phyloP scores from a whole-genome alignment of 345 rosid species.

The Rhodamnia rubescens region DNA sequence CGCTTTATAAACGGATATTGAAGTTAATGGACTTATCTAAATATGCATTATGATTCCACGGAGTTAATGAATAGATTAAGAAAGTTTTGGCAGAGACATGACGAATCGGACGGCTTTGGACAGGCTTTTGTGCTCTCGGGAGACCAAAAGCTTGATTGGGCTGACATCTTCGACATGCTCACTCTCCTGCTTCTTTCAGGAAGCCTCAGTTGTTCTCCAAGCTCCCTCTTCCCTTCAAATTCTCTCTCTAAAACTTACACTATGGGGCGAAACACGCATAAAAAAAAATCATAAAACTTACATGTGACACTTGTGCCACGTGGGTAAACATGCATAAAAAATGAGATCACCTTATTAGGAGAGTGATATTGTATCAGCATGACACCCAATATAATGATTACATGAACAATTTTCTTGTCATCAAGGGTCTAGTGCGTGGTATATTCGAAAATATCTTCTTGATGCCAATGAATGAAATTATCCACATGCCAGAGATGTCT shows the following conservation, averaged over 20 bases:
- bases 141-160: constrained; percentile 12
- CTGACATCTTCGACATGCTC: neutral
- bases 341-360: neutral
- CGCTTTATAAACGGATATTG: no score
- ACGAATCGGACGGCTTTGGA: neutral
- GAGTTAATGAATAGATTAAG: no score
- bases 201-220: neutral
- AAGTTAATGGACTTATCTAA: no score
- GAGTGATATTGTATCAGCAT: neutral
- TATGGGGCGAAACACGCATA: neutral
- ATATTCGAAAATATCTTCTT: neutral
- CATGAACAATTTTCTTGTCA: neutral
- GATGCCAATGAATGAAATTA: neutral
- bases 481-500: constrained; percentile 27
- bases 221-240: neutral
- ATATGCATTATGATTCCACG: no score
- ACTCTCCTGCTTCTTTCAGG: neutral
- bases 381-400: neutral
- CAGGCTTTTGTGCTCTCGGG: neutral
- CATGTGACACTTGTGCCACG: no score
- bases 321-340: neutral
- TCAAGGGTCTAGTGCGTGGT: neutral
- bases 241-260: neutral
- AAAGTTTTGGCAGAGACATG: neutral
- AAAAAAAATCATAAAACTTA: no score